Percentiles rank a stretch among this genome's conserved stretches.
Evolutionary conservation across 2,329 filamentous ascomycete species (phyloP).

Genomic region (Hypoxylon sp.): DNA sequence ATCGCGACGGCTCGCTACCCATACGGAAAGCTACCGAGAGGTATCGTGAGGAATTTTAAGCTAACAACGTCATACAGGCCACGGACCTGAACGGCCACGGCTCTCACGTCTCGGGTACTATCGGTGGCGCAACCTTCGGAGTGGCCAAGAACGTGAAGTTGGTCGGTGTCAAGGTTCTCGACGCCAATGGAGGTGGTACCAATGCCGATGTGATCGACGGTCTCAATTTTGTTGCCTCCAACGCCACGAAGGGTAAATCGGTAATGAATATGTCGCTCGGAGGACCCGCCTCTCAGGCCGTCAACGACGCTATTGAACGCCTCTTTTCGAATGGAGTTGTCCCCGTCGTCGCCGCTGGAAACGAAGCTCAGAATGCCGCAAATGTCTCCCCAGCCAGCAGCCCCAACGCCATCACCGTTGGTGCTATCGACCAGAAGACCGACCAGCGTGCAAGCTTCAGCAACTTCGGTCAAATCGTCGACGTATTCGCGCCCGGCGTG

Average conservation of each 20-base stretch:
- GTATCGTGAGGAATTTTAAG: not conserved
- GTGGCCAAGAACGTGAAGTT: conserved; percentile 72
- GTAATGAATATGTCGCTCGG: conserved; percentile 77
- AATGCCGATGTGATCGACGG: conserved; percentile 71
- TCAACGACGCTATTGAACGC: conserved; percentile 70
- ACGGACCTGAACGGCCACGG: conserved; percentile 75
- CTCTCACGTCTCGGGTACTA: conserved; percentile 74
- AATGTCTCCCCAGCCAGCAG: conserved; percentile 70
- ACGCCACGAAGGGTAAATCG: conserved; percentile 64
- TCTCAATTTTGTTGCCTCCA: conserved; percentile 69
- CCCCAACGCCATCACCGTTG: conserved; percentile 71
- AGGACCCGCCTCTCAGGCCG: conserved; percentile 62
- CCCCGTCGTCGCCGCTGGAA: conserved; percentile 73
- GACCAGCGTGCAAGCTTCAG: conserved; percentile 68
- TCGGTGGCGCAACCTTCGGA: conserved; percentile 72
- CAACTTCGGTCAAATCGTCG: conserved; percentile 70
- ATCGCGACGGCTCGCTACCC: not conserved
- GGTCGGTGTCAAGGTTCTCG: conserved; percentile 74
- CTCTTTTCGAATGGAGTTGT: conserved; percentile 67
- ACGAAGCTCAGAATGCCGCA: conserved; percentile 67
- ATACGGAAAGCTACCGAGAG: not conserved
- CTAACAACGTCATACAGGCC: conserved; percentile 56
- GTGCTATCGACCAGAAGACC: conserved; percentile 67
- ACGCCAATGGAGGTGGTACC: conserved; percentile 63
- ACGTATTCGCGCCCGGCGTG: conserved; percentile 71